Evolutionary conservation across 345 rosid genomes (phyloP).

Genomic region (Gossypium australe): DNA sequence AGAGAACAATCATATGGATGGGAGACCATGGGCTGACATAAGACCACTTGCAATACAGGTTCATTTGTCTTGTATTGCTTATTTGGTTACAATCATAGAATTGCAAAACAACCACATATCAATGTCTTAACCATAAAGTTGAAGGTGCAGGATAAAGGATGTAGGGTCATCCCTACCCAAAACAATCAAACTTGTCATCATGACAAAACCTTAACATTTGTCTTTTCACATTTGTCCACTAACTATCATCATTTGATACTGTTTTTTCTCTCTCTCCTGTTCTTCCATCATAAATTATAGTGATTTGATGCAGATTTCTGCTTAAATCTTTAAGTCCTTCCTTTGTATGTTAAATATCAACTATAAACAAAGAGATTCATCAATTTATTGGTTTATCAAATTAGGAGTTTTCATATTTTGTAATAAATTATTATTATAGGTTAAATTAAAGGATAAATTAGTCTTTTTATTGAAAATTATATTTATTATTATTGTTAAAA

Average conservation of each 20-base stretch:
- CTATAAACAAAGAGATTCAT: too few relatives aligned
- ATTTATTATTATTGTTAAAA: too few relatives aligned
- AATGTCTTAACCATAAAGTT: conserved; percentile 23
- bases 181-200: conserved; percentile 46
- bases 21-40: conserved; percentile 23
- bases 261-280: not conserved
- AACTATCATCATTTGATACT: conserved; percentile 26
- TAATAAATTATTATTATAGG: too few relatives aligned
- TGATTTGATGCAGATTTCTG: too few relatives aligned
- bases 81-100: conserved; percentile 42
- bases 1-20: conserved; percentile 9
- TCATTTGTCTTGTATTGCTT: conserved; percentile 39
- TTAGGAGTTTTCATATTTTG: too few relatives aligned
- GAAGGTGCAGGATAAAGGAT: conserved; percentile 38
- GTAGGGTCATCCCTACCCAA: conserved; percentile 51
- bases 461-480: too few relatives aligned
- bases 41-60: conserved; percentile 31
- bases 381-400: too few relatives aligned
- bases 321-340: too few relatives aligned
- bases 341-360: too few relatives aligned
- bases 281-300: too few relatives aligned
- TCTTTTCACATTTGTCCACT: conserved; percentile 86
- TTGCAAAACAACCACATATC: conserved; percentile 34
- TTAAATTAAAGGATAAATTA: too few relatives aligned
- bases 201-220: conserved; percentile 96